A percentile compares a stretch with the other conserved stretches of the same genome.
Conservation (phyloP, 2,329 filamentous ascomycete species). For the Cyphellophora attinorum region DNA sequence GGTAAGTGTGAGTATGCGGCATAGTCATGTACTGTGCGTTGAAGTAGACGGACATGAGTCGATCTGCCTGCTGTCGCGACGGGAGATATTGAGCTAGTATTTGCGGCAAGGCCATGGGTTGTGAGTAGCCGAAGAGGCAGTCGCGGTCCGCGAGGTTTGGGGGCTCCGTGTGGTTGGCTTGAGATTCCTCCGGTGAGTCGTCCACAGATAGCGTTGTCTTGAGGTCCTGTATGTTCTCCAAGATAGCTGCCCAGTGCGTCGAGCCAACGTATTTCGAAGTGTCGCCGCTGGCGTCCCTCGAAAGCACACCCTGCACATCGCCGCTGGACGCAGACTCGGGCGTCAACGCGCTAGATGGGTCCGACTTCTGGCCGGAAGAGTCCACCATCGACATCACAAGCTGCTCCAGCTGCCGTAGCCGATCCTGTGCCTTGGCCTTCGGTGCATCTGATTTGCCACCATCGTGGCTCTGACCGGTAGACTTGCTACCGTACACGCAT, state of each 20-base stretch:
- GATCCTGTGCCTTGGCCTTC: slow-evolving; percentile 12
- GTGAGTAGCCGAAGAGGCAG: slow-evolving; percentile 8
- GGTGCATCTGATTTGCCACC: slow-evolving; percentile 49
- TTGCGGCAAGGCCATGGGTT: slow-evolving; percentile 10
- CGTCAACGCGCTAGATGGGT: neutral
- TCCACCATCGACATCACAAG: slow-evolving; percentile 18
- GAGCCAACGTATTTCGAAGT: slow-evolving; percentile 25
- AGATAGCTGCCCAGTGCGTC: slow-evolving; percentile 33
- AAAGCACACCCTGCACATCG: neutral
- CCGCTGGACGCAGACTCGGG: neutral
- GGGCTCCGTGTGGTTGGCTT: slow-evolving; percentile 7
- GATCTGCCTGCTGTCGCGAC: slow-evolving; percentile 12
- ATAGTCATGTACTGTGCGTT: slow-evolving; percentile 14
- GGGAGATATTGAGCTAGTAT: slow-evolving; percentile 15
- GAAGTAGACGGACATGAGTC: slow-evolving; percentile 17
- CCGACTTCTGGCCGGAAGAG: neutral
- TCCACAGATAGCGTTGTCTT: slow-evolving; percentile 10
- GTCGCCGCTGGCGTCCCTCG: neutral
- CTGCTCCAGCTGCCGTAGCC: slow-evolving; percentile 15
- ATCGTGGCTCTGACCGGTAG: slow-evolving; percentile 22
- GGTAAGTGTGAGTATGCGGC: slow-evolving; percentile 12
- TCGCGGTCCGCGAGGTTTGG: slow-evolving; percentile 3
- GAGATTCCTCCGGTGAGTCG: slow-evolving; percentile 6
- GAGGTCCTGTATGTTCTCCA: slow-evolving; percentile 24
- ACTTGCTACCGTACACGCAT: slow-evolving; percentile 64